Percentiles rank a stretch among this genome's conserved stretches.
Evolutionary conservation across 2,329 filamentous ascomycete genomes (phyloP).

Genomic region (Botryotinia calthae): DNA sequence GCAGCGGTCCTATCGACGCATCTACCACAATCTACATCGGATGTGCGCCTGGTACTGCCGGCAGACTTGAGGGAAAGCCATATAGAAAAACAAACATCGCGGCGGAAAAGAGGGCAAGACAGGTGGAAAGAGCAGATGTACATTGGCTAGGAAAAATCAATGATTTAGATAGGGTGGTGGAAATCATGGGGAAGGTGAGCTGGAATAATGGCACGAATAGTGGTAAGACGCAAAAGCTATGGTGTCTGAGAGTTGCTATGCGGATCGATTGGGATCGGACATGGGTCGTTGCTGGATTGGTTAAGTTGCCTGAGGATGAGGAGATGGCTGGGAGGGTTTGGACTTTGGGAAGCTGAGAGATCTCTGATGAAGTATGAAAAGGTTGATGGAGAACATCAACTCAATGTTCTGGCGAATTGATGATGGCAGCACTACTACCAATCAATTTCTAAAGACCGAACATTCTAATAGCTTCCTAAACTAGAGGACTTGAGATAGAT

Average conservation of each 20-base stretch:
- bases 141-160: constrained; percentile 5
- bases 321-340: background rate
- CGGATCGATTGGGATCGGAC: background rate
- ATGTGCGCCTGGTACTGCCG: background rate
- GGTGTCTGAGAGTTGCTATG: background rate
- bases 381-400: background rate
- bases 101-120: background rate
- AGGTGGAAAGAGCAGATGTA: background rate
- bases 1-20: background rate
- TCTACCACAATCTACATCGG: constrained; percentile 5
- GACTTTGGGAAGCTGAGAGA: background rate
- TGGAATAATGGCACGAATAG: background rate
- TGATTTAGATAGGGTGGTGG: background rate
- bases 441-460: background rate
- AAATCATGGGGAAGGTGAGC: background rate
- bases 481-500: background rate
- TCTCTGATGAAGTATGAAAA: background rate
- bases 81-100: background rate
- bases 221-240: background rate
- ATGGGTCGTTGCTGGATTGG: background rate
- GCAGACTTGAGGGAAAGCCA: background rate
- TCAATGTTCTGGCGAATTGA: background rate
- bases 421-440: background rate
- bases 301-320: background rate
- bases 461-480: background rate